phyloP scores from a whole-genome alignment of 2,329 filamentous ascomycete species.

The Grosmannia serpens region DNA sequence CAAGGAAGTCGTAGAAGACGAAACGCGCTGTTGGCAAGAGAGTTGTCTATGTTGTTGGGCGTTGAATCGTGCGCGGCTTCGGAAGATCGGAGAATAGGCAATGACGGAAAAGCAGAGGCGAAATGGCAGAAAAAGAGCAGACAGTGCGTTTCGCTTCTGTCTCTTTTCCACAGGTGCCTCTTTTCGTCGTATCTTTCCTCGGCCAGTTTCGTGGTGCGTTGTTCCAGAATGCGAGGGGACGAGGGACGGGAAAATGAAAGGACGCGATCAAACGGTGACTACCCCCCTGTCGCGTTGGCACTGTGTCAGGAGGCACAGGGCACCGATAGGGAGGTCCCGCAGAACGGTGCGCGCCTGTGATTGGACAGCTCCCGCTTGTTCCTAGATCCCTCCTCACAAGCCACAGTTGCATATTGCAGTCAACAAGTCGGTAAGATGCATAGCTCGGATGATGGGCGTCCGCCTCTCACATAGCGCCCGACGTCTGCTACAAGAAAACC shows the following conservation, averaged over 20 bases:
- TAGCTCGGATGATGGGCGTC: background rate
- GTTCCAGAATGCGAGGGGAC: background rate
- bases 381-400: background rate
- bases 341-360: background rate
- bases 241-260: background rate
- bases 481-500: background rate
- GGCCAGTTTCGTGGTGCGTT: background rate
- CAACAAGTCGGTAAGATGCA: background rate
- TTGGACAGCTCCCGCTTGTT: background rate
- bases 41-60: background rate
- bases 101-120: background rate
- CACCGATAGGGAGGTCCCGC: background rate
- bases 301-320: conserved; percentile 13
- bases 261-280: conserved; percentile 15
- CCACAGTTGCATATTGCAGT: background rate
- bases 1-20: background rate
- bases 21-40: background rate
- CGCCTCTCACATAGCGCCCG: background rate
- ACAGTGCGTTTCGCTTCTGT: background rate
- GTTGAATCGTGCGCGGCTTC: background rate
- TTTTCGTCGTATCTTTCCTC: background rate
- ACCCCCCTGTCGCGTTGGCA: conserved; percentile 13
- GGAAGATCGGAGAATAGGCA: background rate
- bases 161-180: background rate
- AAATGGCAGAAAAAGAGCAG: background rate